Evolutionary conservation across 2,329 filamentous ascomycete species (phyloP).

Genomic region (Capronia americana): DNA sequence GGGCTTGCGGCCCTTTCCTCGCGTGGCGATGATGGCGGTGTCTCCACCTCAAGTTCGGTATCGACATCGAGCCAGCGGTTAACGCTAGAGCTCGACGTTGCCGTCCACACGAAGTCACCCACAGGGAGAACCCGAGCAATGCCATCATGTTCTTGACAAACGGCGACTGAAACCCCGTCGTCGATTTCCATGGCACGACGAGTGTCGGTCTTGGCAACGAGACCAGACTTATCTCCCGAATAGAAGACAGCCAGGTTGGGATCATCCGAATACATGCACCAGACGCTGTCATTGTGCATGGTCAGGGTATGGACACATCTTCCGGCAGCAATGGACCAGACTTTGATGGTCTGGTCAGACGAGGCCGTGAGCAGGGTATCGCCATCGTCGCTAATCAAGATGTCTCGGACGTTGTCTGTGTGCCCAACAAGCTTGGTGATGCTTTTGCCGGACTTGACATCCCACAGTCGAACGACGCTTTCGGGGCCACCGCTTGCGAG

Average conservation of each 20-base stretch:
- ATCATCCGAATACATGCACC: slow-evolving; percentile 90
- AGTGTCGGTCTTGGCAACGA: slow-evolving; percentile 96
- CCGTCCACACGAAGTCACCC: slow-evolving; percentile 84
- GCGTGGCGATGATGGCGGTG: slow-evolving; percentile 60
- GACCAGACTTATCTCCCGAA: slow-evolving; percentile 87
- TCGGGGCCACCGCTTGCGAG: slow-evolving; percentile 93
- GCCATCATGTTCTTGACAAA: slow-evolving; percentile 87
- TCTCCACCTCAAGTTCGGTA: slow-evolving; percentile 72
- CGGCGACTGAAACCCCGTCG: slow-evolving; percentile 86
- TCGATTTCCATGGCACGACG: slow-evolving; percentile 78
- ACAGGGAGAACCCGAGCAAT: slow-evolving; percentile 65
- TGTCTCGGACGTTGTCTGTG: slow-evolving; percentile 90
- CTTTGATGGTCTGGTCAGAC: slow-evolving; percentile 95
- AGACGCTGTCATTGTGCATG: slow-evolving; percentile 98
- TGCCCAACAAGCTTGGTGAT: slow-evolving; percentile 97
- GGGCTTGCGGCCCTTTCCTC: slow-evolving; percentile 57
- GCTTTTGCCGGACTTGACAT: slow-evolving; percentile 83
- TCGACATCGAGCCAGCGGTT: slow-evolving; percentile 91
- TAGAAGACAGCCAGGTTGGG: slow-evolving; percentile 89
- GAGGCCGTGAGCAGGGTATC: slow-evolving; percentile 93
- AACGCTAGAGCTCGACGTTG: slow-evolving; percentile 87
- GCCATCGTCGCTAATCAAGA: slow-evolving; percentile 85
- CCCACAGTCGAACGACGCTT: slow-evolving; percentile 90
- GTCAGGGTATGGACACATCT: slow-evolving; percentile 97
- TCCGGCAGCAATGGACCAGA: slow-evolving; percentile 95